Evolutionary conservation across 2,329 filamentous ascomycete genomes (phyloP).

Genomic region (Aspergillus transmontanensis): DNA sequence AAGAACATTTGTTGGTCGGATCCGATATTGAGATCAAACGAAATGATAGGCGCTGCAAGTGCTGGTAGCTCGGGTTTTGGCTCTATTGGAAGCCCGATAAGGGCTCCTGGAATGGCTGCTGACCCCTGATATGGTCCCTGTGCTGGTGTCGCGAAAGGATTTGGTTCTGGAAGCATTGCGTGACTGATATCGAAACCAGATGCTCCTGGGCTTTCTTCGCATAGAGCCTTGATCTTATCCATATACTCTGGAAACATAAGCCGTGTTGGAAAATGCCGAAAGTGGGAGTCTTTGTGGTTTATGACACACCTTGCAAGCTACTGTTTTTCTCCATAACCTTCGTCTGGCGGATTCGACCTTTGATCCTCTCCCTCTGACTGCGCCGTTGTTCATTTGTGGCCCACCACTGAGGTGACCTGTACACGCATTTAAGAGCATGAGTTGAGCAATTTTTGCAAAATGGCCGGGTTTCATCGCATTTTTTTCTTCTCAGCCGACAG

Average conservation of each 20-base stretch:
- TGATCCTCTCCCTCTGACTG: conserved; percentile 89
- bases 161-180: conserved; percentile 1
- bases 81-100: background rate
- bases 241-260: conserved; percentile 16
- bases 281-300: background rate
- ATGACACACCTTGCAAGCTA: conserved; percentile 41
- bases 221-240: conserved; percentile 10
- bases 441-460: conserved; percentile 64
- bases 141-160: background rate
- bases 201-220: conserved; percentile 2
- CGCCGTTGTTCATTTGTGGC: conserved; percentile 82
- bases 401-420: conserved; percentile 96
- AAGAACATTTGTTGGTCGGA: background rate
- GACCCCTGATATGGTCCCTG: background rate
- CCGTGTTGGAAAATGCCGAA: background rate
- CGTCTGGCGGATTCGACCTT: conserved; percentile 93
- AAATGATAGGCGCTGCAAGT: background rate
- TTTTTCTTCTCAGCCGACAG: conserved; percentile 67
- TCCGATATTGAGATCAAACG: background rate
- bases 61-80: background rate
- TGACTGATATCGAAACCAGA: conserved; percentile 1
- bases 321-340: conserved; percentile 85
- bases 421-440: conserved; percentile 85
- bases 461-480: conserved; percentile 67
- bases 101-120: background rate